Percentiles rank a stretch among this genome's conserved stretches.
phyloP scores from a whole-genome alignment of 1,284 basidiomycete species.

The Melampsora medusae region DNA sequence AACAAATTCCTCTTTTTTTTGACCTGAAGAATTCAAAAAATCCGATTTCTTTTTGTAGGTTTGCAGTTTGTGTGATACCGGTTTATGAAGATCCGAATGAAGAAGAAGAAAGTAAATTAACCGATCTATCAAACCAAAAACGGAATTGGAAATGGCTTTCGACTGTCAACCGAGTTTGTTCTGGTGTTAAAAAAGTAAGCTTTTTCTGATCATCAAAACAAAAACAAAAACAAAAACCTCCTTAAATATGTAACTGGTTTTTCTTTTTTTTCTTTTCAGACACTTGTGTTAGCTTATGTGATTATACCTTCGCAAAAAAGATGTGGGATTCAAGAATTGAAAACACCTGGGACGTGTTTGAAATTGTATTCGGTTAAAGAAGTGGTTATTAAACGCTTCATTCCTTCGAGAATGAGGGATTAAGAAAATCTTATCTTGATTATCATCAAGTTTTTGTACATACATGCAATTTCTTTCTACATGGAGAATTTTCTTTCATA shows the following conservation, averaged over 20 bases:
- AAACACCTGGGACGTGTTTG: constrained; percentile 67
- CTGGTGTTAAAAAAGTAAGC: constrained; percentile 88
- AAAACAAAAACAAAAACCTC: too few species aligned
- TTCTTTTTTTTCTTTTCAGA: constrained; percentile 57
- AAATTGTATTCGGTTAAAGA: constrained; percentile 75
- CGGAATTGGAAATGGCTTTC: constrained; percentile 96
- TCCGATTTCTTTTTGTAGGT: constrained; percentile 61
- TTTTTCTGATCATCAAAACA: not conserved
- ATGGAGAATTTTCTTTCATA: not conserved
- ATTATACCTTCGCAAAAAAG: constrained; percentile 74
- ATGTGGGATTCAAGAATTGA: constrained; percentile 61
- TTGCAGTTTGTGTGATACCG: constrained; percentile 82
- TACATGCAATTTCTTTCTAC: constrained; percentile 46
- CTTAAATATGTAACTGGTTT: not conserved
- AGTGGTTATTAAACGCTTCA: constrained; percentile 78
- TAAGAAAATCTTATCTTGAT: constrained; percentile 52
- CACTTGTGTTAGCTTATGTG: constrained; percentile 81
- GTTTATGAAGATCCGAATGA: constrained; percentile 81
- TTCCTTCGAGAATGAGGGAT: constrained; percentile 87
- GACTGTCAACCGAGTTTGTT: constrained; percentile 93
- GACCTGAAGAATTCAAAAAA: not conserved
- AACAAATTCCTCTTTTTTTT: not conserved
- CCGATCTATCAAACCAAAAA: constrained; percentile 66
- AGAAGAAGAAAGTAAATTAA: constrained; percentile 61
- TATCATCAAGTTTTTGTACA: too few species aligned